These are phyloP conservation scores for Mikania micrantha DNA, from an alignment of 129 eudicot species.

Conservation along the genomic window DNA sequence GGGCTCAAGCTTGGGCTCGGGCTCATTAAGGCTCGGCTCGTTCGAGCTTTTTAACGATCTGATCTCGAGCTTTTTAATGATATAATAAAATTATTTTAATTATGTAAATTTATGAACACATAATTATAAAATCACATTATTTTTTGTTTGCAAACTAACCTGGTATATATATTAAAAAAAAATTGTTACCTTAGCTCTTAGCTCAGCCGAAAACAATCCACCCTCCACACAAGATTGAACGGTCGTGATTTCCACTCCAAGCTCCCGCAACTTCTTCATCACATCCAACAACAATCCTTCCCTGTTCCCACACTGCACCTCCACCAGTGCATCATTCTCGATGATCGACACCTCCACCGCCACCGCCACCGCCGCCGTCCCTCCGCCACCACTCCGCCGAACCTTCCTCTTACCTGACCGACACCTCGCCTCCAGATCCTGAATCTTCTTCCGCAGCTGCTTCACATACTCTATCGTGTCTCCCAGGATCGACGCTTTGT, in stretches of 20 bases:
- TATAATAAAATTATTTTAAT: too few species aligned
- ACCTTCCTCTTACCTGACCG: conserved; percentile 11
- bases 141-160: too few species aligned
- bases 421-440: conserved; percentile 50
- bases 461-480: conserved; percentile 92
- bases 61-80: too few species aligned
- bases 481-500: conserved; percentile 84
- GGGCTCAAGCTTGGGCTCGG: too few species aligned
- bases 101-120: too few species aligned
- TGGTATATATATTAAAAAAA: too few species aligned
- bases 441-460: conserved; percentile 50
- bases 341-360: conserved; percentile 92
- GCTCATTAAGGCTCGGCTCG: too few species aligned
- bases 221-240: conserved; percentile 51
- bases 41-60: too few species aligned
- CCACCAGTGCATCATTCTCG: conserved; percentile 86
- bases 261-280: conserved; percentile 61
- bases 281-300: conserved; percentile 76
- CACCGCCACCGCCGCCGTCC: conserved; percentile 32
- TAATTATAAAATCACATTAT: too few species aligned
- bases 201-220: conserved; percentile 50
- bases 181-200: conserved; percentile 76
- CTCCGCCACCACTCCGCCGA: conserved; percentile 26
- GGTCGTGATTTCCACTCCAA: conserved; percentile 51
- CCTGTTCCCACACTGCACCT: conserved; percentile 46